A percentile compares a stretch with the other conserved stretches of the same genome.
These are phyloP conservation scores for Magnaporthiopsis rhizophila DNA, from an alignment of 2,329 filamentous ascomycete genomes.

Conservation along the genomic window DNA sequence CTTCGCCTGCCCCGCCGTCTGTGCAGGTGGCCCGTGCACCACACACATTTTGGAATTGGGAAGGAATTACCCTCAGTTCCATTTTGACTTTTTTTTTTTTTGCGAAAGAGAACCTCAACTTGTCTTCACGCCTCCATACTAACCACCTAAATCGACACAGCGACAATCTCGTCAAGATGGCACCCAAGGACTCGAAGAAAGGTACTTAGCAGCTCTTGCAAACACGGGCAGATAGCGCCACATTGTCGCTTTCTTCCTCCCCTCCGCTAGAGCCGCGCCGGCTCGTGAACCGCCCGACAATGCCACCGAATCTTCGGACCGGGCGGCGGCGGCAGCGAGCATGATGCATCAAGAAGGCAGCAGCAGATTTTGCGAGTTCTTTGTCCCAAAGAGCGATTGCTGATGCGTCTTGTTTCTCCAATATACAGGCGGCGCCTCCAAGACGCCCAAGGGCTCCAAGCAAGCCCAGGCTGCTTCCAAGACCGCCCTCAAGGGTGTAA, in stretches of 20 bases:
- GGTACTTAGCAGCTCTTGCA: conserved; percentile 22
- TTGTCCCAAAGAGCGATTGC: conserved; percentile 57
- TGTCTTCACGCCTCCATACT: background rate
- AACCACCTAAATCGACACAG: conserved; percentile 7
- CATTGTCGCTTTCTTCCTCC: background rate
- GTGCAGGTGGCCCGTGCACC: conserved; percentile 6
- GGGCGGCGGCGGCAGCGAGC: conserved; percentile 16
- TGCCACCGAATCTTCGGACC: conserved; percentile 3
- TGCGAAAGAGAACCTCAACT: conserved; percentile 1
- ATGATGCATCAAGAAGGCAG: conserved; percentile 50
- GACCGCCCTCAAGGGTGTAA: conserved; percentile 89
- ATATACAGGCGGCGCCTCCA: conserved; percentile 41
- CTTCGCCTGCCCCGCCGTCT: background rate
- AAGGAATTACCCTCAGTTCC: conserved; percentile 8
- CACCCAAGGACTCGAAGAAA: conserved; percentile 32
- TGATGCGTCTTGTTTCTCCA: conserved; percentile 47
- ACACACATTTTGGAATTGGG: conserved; percentile 5
- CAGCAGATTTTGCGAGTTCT: conserved; percentile 73
- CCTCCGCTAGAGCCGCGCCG: background rate
- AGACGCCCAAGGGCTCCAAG: conserved; percentile 59
- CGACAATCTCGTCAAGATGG: conserved; percentile 24
- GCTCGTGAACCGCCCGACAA: background rate
- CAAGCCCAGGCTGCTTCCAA: conserved; percentile 93
- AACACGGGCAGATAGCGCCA: background rate
- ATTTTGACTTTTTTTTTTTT: background rate